Base-by-base conservation (phyloP, 768 basidiomycete species). In the Cyclocybe cylindracea region DNA sequence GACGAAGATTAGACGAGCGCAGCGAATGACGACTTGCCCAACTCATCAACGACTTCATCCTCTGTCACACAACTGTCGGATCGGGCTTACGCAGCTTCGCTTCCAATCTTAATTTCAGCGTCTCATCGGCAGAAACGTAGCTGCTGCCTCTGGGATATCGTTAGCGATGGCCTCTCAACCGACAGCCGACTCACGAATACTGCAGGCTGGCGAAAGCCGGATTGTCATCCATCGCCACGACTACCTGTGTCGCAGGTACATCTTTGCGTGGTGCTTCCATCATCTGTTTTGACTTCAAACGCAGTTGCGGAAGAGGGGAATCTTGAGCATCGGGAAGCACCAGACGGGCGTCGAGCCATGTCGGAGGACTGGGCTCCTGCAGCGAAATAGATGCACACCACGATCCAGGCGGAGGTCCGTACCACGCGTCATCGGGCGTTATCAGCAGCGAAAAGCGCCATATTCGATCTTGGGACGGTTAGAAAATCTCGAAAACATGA, bases 331-430 rank as follows among this genome's bases (percentile, higher is more conserved):
- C 37, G 31, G 45, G 46, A 10, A 63, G 39, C 16, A 82, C 46
- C 2, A 87, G 65, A 5, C 71, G 70, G 0, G 80, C 78, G 55
- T 86, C 78, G 37, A 87, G 57, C 65, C 75, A 83, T 0, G 84
- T 82, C 1, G 85, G 79, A 0, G 82, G 77, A 44, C 84, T 85
- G 44, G 81, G 71, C 46, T 82, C 79, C 9, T 79, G 71, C 5
- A 87, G 62, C 1, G 74, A 72, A 2, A 87, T 73, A 3, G 75
- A 67, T 24, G 85, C 66, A 19, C 77, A 73, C 83, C 78, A 79
- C 3, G 75, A 67, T 7, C 76, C 76, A n/a, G 66, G 67, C 3
- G 64, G 65, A 1, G 64, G 61, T 7, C 61, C 62, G 10, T 55
- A 48, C 52, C 51, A 59, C 11, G 34, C 46, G n/a, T 53, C 40